Percentiles rank a stretch among this genome's conserved stretches.
Evolutionary conservation across 1,284 basidiomycete species (phyloP).

Genomic region (Microbotryum scabiosae): DNA sequence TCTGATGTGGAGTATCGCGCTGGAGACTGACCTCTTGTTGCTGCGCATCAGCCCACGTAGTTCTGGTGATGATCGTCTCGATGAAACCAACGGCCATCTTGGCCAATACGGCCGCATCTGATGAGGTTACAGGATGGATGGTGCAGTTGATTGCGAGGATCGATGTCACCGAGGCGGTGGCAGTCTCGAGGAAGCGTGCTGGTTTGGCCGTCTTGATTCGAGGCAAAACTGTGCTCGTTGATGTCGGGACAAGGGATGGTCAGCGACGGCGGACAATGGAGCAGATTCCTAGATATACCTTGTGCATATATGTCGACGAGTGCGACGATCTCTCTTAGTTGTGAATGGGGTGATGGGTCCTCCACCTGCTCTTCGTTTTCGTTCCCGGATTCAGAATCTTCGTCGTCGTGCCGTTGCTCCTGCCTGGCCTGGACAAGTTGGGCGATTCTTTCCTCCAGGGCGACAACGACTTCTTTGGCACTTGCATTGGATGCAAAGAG

Average conservation of each 20-base stretch:
- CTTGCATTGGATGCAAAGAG: not conserved
- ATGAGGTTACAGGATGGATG: not conserved
- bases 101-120: not conserved
- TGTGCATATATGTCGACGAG: not conserved
- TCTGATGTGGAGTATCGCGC: too few species aligned
- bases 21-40: not conserved
- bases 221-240: constrained; percentile 1
- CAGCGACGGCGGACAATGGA: too few species aligned
- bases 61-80: not conserved
- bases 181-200: constrained; percentile 1
- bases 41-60: not conserved
- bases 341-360: not conserved
- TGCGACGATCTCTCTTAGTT: not conserved
- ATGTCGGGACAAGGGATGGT: too few species aligned
- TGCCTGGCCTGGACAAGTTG: not conserved
- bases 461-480: constrained; percentile 14
- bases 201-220: constrained; percentile 3
- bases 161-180: not conserved
- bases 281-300: not conserved
- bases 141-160: not conserved
- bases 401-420: not conserved
- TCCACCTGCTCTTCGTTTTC: not conserved
- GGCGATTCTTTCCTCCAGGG: constrained; percentile 1
- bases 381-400: not conserved
- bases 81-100: not conserved